A percentile compares a stretch with the other conserved stretches of the same genome.
Conservation (phyloP, 2,329 filamentous ascomycete genomes). For the Daldinia sp. region DNA sequence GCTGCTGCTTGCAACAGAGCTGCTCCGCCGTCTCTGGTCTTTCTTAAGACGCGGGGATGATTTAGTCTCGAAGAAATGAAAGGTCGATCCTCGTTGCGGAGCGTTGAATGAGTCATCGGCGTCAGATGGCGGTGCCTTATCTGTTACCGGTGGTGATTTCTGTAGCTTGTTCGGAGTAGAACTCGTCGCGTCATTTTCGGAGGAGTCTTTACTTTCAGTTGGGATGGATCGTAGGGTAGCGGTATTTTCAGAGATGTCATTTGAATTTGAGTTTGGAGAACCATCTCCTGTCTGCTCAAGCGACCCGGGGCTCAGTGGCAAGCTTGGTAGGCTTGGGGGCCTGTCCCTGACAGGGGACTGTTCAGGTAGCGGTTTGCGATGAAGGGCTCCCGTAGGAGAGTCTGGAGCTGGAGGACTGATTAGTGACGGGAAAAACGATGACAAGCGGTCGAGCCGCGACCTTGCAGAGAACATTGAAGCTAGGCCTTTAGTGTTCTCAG, state of each 20-base stretch:
- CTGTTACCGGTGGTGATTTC: slow-evolving; percentile 42
- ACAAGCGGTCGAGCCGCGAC: slow-evolving; percentile 49
- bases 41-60: slow-evolving; percentile 47
- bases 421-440: slow-evolving; percentile 52
- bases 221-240: slow-evolving; percentile 13
- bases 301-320: slow-evolving; percentile 17
- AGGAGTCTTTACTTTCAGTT: slow-evolving; percentile 35
- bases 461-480: slow-evolving; percentile 40
- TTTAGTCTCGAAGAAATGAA: slow-evolving; percentile 47
- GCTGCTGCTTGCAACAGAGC: slow-evolving; percentile 45
- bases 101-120: slow-evolving; percentile 25
- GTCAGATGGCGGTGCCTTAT: slow-evolving; percentile 40
- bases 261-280: slow-evolving; percentile 2
- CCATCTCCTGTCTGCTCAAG: slow-evolving; percentile 28
- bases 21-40: slow-evolving; percentile 48
- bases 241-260: slow-evolving; percentile 18
- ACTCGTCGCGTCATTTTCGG: slow-evolving; percentile 28
- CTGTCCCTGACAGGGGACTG: slow-evolving; percentile 41
- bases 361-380: slow-evolving; percentile 48
- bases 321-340: slow-evolving; percentile 37
- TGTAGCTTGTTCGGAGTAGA: slow-evolving; percentile 41
- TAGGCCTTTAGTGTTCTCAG: slow-evolving; percentile 19
- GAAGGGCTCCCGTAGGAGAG: slow-evolving; percentile 33
- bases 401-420: slow-evolving; percentile 47
- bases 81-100: slow-evolving; percentile 41